phyloP scores from a whole-genome alignment of 768 basidiomycete species.

The Podaxis sp. region DNA sequence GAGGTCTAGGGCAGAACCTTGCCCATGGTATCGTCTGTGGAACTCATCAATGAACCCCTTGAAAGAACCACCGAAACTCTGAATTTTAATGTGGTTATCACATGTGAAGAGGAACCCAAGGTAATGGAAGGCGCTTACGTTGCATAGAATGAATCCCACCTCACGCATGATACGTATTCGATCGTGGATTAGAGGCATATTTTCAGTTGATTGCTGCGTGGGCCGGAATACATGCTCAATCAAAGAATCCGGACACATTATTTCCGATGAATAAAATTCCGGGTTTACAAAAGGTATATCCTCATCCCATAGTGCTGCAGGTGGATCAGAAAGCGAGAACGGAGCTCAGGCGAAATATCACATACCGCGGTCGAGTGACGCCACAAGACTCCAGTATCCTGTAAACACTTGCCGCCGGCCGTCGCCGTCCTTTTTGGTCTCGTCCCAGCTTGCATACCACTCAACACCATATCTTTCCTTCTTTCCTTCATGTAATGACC shows the following conservation, averaged over 20 bases:
- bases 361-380: slow-evolving; percentile 78
- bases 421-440: slow-evolving; percentile 9
- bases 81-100: slow-evolving; percentile 2
- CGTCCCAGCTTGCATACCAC: slow-evolving; percentile 70
- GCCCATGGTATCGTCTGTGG: slow-evolving; percentile 44
- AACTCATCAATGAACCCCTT: slow-evolving; percentile 64
- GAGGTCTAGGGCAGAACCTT: slow-evolving; percentile 70
- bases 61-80: slow-evolving; percentile 75
- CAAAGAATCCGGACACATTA: slow-evolving; percentile 65
- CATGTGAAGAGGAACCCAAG: neutral
- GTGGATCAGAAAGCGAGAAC: neutral
- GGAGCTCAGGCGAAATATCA: slow-evolving; percentile 2
- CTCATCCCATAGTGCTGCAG: slow-evolving; percentile 60
- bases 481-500: slow-evolving; percentile 68
- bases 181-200: slow-evolving; percentile 66
- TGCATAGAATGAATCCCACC: slow-evolving; percentile 68
- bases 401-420: slow-evolving; percentile 50
- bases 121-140: slow-evolving; percentile 40
- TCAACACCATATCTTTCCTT: slow-evolving; percentile 71
- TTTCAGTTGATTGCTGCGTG: slow-evolving; percentile 53
- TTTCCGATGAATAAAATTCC: slow-evolving; percentile 69
- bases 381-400: slow-evolving; percentile 87
- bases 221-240: slow-evolving; percentile 70
- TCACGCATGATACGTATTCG: slow-evolving; percentile 78
- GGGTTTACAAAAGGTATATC: slow-evolving; percentile 82